These are phyloP conservation scores for Fragosphaeria purpurea DNA, from an alignment of 2,329 filamentous ascomycete species.

Conservation along the genomic window DNA sequence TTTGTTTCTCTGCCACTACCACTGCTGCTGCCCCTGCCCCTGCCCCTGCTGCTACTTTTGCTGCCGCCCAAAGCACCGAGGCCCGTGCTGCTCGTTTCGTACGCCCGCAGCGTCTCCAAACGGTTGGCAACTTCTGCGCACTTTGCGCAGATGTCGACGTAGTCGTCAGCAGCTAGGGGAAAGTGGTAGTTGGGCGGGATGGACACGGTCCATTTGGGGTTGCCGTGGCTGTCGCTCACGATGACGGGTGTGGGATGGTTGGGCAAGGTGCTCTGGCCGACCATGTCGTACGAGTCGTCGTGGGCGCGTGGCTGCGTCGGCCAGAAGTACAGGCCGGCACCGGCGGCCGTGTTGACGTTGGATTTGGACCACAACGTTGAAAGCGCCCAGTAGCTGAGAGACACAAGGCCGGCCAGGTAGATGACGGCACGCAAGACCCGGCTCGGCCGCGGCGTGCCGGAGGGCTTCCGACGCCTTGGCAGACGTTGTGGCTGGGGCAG, in stretches of 20 bases:
- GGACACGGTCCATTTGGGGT: slow-evolving; percentile 68
- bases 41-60: not conserved
- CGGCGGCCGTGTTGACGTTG: not conserved
- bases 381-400: slow-evolving; percentile 40
- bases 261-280: slow-evolving; percentile 55
- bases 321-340: slow-evolving; percentile 23
- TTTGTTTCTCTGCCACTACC: not conserved
- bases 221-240: slow-evolving; percentile 54
- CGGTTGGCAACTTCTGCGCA: slow-evolving; percentile 54
- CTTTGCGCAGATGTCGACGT: slow-evolving; percentile 58
- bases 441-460: slow-evolving; percentile 45
- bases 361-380: slow-evolving; percentile 18
- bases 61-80: not conserved
- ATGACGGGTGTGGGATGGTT: slow-evolving; percentile 64
- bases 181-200: slow-evolving; percentile 60
- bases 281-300: slow-evolving; percentile 52
- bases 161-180: slow-evolving; percentile 55
- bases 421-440: slow-evolving; percentile 46
- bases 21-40: not conserved
- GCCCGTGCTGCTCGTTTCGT: not conserved
- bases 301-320: slow-evolving; percentile 29
- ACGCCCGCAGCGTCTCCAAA: slow-evolving; percentile 37
- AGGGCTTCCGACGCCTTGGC: slow-evolving; percentile 45
- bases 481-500: slow-evolving; percentile 43
- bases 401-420: slow-evolving; percentile 40